Percentiles rank a stretch among this genome's conserved stretches.
phyloP scores from a whole-genome alignment of 306 rosid species.

The Quercus wislizeni region DNA sequence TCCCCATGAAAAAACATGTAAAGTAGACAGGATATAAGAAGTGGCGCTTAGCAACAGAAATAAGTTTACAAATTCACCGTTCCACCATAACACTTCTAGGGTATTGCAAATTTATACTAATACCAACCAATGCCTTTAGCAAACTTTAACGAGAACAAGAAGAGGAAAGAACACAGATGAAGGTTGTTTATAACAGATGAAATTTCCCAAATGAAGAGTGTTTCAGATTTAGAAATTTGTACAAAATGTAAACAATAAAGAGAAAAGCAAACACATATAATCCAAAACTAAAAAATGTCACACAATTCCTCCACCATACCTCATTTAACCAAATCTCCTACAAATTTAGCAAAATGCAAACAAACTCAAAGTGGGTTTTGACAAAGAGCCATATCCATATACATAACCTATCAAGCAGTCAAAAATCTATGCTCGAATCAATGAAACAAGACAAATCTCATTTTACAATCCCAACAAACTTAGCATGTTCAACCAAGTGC shows the following conservation, averaged over 20 bases:
- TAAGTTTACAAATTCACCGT: neutral
- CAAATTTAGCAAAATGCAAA: slow-evolving; percentile 15
- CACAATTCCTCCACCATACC: slow-evolving; percentile 4
- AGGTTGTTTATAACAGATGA: neutral
- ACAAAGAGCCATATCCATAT: slow-evolving; percentile 17
- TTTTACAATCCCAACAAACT: slow-evolving; percentile 9
- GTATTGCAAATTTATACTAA: neutral
- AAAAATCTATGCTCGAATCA: neutral
- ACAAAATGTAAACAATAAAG: neutral
- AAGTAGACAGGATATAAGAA: neutral
- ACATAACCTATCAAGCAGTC: slow-evolving; percentile 7
- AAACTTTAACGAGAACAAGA: neutral
- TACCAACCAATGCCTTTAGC: neutral
- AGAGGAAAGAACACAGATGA: neutral
- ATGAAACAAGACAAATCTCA: slow-evolving; percentile 18
- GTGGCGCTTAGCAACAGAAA: neutral
- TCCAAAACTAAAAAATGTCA: slow-evolving; percentile 6
- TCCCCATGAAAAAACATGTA: neutral
- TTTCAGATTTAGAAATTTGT: slow-evolving; percentile 4
- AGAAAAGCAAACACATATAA: slow-evolving; percentile 9
- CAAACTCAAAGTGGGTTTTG: slow-evolving; percentile 14
- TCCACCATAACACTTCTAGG: neutral
- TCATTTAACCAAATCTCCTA: neutral
- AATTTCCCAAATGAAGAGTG: neutral
- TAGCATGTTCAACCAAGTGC: neutral